Evolutionary conservation across 1,139 yeast genomes (phyloP), one percentile per base, ranked within the genome.

Genomic region (Spathaspora sp.): DNA sequence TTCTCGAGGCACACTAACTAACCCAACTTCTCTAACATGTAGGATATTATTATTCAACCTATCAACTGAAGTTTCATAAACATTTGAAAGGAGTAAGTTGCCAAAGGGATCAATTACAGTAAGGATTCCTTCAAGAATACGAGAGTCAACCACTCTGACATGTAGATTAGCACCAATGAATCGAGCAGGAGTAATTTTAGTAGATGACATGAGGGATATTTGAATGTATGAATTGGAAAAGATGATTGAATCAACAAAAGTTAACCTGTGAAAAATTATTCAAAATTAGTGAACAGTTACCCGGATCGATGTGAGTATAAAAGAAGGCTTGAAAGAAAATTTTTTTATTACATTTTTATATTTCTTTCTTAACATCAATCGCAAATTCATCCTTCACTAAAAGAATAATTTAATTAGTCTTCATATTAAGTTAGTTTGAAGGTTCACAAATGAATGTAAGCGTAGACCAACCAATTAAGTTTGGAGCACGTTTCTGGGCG

Each of bases 401-500:
- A 63, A 58, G 60, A 57, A 57, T 58, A 50, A 56, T 52, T 51
- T 52, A 45, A 55, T 48, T 46, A 51, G 47, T 51, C n/a, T 50
- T 46, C 47, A 47, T 48, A 44, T 48, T 54, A 53, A 53, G 50
- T 34, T 39, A 39, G 43, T 44, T 51, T 44, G 61, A 53, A 55
- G 67, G 65, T 50, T 59, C 48, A 59, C 59, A 41, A 56, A 65
- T 63, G 70, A 53, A 55, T 52, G 46, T 17, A 69, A 60, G 79
- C 78, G 78, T 70, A 74, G 70, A 74, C 45, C 42, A 62, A 72
- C 69, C 70, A 50, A 53, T 51, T 42, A 56, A 47, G 50, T 42
- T 42, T 54, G 76, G 75, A 68, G 79, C 77, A 74, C 79, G 79
- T 74, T 74, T 65, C 80, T 74, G 80, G 80, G 80, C 80, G 78